Conservation (phyloP, 495 filamentous ascomycete species). For the Aspergillus cavernicola region DNA sequence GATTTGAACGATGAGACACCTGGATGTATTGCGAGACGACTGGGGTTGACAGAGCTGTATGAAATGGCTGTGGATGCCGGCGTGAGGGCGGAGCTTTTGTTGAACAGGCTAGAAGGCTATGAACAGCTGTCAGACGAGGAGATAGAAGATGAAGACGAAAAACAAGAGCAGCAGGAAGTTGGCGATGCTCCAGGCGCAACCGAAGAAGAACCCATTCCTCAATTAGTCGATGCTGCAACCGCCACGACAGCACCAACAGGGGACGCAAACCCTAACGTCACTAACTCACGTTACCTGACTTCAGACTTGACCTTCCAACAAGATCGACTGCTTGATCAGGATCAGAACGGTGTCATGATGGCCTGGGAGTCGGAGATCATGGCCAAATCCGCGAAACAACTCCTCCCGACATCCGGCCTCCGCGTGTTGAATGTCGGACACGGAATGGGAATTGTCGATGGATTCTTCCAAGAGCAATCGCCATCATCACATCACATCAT, state of each 20-base stretch:
- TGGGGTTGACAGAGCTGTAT: constrained; percentile 73
- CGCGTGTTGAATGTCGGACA: constrained; percentile 88
- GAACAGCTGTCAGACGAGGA: constrained; percentile 61
- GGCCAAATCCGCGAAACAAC: constrained; percentile 64
- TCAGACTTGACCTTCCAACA: constrained; percentile 69
- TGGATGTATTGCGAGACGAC: constrained; percentile 74
- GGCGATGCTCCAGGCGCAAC: constrained; percentile 1
- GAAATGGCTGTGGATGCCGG: constrained; percentile 86
- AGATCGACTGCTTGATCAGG: constrained; percentile 73
- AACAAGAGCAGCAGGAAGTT: constrained; percentile 24
- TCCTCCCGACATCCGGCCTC: constrained; percentile 57
- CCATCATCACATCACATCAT: constrained; percentile 78
- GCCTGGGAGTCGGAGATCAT: constrained; percentile 92
- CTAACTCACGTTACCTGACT: constrained; percentile 70
- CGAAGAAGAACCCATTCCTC: constrained; percentile 19
- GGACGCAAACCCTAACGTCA: constrained; percentile 42
- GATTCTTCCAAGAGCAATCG: constrained; percentile 65
- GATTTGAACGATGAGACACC: constrained; percentile 85
- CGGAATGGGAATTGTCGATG: constrained; percentile 94
- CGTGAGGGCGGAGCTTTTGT: constrained; percentile 81
- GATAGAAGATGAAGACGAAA: constrained; percentile 23
- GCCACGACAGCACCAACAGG: constrained; percentile 12
- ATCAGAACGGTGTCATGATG: constrained; percentile 95
- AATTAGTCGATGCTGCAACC: constrained; percentile 30
- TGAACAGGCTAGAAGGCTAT: constrained; percentile 74